Base-by-base conservation (phyloP, 192 early-diverging fungal genomes). In the Coemansia sp. region DNA sequence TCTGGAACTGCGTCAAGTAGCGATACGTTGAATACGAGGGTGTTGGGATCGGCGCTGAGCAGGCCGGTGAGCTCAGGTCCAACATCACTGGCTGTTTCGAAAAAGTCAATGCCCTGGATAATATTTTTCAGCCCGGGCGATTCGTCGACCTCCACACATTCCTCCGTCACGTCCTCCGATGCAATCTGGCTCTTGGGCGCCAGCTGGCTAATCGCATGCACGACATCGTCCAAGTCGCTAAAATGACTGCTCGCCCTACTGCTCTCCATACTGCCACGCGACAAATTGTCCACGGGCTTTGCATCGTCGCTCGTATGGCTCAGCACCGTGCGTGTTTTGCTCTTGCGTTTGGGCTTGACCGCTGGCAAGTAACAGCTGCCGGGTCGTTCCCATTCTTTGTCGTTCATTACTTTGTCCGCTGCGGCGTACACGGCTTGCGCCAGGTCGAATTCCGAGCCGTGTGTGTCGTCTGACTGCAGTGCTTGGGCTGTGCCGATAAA, bases 341-440 rank as follows among this genome's bases (percentile, higher is more conserved):
- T 23, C 39, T 41, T 54, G 57, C 56, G 48, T 45, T 51, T 69
- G 50, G 51, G 51, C 56, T 53, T 69, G 41, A 14, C 27, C 22
- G 22, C 32, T 15, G 65, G 50, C 58, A 76, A 22, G 37, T 70
- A 72, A 45, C 58, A 66, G 70, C 70, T 78, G 62, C 53, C 50
- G 15, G 76, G 76, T 9, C 70, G 69, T 5, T 79, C 76, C 76
- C 76, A 79, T 52, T 70, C 66, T 67, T 79, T 73, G 67, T 73
- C 76, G 58, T 70, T 73, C 24, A 79, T 71, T 21, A 79, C 76
- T 38, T 69, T 69, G 21, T 79, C 70, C 10, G 76, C 76, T 2
- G 76, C 76, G 2, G 76, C 70, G 7, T 56, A 62, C 12, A 79
- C 76, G n/a, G 76, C 76, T 9, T 70, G 43, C 14, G 76, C 76